phyloP scores from a whole-genome alignment of 2,329 filamentous ascomycete species.

The Epichloe glyceriae region DNA sequence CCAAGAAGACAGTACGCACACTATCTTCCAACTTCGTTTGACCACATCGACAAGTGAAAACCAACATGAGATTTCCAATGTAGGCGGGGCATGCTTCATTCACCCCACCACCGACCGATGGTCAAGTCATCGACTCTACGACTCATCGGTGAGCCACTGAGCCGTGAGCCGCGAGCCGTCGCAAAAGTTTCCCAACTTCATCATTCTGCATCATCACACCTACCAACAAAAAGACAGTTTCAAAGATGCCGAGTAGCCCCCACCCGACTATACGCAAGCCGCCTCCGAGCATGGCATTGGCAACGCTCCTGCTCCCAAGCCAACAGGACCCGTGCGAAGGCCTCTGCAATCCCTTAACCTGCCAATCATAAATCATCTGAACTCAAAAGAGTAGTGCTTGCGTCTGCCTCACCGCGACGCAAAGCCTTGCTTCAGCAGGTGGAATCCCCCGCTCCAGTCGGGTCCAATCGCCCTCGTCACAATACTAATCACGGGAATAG shows the following conservation, averaged over 20 bases:
- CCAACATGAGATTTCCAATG: too few relatives aligned
- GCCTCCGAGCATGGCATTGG: constrained; percentile 25
- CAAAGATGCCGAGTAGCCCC: constrained; percentile 14
- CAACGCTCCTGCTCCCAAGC: constrained; percentile 13
- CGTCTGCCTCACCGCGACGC: constrained; percentile 76
- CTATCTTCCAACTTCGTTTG: too few relatives aligned
- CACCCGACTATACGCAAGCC: constrained; percentile 32
- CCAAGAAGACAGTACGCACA: too few relatives aligned
- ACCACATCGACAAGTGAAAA: too few relatives aligned
- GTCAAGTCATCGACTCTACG: too few relatives aligned
- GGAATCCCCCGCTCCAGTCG: constrained; percentile 3
- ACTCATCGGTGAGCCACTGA: neutral
- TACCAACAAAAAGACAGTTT: neutral
- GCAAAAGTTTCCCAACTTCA: neutral
- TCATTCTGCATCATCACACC: constrained; percentile 1
- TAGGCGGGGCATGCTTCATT: too few relatives aligned
- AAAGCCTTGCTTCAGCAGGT: constrained; percentile 68
- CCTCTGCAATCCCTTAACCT: constrained; percentile 60
- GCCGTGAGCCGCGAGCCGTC: neutral
- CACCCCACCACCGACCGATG: too few relatives aligned
- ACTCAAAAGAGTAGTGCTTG: constrained; percentile 72
- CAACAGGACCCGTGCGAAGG: constrained; percentile 25
- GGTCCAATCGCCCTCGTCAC: neutral
- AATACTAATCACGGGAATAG: constrained; percentile 25
- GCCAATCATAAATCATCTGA: constrained; percentile 64